phyloP scores from a whole-genome alignment of 2,329 filamentous ascomycete genomes.

The Pyrenochaeta sp. region DNA sequence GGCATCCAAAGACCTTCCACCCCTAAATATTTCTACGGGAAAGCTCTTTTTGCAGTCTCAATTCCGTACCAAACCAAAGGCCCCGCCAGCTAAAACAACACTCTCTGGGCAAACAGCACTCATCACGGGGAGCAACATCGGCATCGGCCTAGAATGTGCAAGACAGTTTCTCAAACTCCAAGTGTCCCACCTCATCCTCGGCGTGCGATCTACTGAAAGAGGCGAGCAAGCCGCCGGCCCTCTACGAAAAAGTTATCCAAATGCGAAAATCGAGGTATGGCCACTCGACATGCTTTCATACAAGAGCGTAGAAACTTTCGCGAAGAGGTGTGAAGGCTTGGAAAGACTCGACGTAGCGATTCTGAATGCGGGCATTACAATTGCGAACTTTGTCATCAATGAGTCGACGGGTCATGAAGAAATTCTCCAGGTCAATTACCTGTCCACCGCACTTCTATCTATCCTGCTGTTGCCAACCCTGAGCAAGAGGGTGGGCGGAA shows the following conservation, averaged over 20 bases:
- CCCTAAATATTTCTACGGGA: no score
- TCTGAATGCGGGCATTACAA: neutral
- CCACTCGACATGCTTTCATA: slow-evolving; percentile 32
- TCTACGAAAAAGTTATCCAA: slow-evolving; percentile 15
- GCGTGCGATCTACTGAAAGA: slow-evolving; percentile 27
- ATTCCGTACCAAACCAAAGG: no score
- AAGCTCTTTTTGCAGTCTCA: no score
- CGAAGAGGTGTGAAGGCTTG: slow-evolving; percentile 10
- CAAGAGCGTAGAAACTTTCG: slow-evolving; percentile 26
- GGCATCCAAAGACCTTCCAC: no score
- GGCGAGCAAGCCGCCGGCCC: slow-evolving; percentile 31
- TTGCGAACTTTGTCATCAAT: slow-evolving; percentile 12
- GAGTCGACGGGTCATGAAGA: slow-evolving; percentile 39
- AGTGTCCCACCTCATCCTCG: slow-evolving; percentile 38
- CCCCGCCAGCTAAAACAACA: no score
- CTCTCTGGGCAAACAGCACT: no score
- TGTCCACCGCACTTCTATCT: slow-evolving; percentile 61
- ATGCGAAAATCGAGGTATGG: slow-evolving; percentile 28
- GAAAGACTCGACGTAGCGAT: neutral
- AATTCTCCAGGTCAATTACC: slow-evolving; percentile 61
- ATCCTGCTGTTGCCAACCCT: slow-evolving; percentile 52
- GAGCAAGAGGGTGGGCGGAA: no score
- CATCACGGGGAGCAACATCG: no score
- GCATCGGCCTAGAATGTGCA: no score
- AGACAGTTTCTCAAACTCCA: no score